Conservation (phyloP, 176 grass and related monocot species). For the Calamus simplicifolius region DNA sequence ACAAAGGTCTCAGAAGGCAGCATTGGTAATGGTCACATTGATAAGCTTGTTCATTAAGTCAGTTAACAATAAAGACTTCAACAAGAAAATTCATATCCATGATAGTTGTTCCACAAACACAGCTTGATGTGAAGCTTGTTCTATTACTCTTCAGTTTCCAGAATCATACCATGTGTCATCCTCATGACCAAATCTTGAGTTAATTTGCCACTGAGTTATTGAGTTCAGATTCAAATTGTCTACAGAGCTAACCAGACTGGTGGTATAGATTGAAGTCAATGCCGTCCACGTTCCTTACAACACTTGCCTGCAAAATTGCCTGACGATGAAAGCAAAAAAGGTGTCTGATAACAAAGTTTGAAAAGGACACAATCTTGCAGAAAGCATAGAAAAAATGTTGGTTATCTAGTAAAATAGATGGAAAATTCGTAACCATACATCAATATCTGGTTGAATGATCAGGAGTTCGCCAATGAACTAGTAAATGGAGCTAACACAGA, state of each 20-base stretch:
- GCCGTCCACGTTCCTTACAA: background rate
- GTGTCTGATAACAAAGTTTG: background rate
- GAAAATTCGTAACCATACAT: background rate
- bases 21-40: too few species aligned
- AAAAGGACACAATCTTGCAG: background rate
- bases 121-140: too few species aligned
- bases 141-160: too few species aligned
- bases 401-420: background rate
- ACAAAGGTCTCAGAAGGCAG: too few species aligned
- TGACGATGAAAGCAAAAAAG: conserved; percentile 7
- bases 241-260: conserved; percentile 42
- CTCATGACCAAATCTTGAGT: too few species aligned
- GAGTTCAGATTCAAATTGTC: conserved; percentile 43
- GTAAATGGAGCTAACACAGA: background rate
- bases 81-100: too few species aligned
- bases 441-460: background rate
- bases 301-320: conserved; percentile 17
- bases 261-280: conserved; percentile 47
- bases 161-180: too few species aligned
- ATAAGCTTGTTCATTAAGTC: too few species aligned
- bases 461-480: background rate
- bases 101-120: too few species aligned
- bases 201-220: conserved; percentile 18
- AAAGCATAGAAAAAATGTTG: background rate
- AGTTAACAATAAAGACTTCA: too few species aligned